Evolutionary conservation across 148 eudicot species (phyloP).

Genomic region (Selenicereus undatus): DNA sequence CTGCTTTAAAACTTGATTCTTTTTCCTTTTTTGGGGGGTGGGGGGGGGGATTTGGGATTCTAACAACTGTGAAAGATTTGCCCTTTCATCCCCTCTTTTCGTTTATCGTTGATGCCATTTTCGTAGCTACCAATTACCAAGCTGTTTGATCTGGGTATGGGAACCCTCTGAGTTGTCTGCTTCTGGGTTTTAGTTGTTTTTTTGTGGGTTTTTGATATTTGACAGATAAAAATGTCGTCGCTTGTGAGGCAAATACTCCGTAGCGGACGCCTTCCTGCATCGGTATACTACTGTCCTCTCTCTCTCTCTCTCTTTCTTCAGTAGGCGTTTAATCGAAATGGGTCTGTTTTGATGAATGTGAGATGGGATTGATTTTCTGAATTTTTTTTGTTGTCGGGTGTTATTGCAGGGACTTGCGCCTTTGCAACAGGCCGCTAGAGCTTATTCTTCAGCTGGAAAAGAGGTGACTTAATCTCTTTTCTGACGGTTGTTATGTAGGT

Average conservation of each 20-base stretch:
- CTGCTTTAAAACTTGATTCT: not conserved
- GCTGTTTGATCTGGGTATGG: not conserved
- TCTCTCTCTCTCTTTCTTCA: not conserved
- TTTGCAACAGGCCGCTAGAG: slow-evolving; percentile 1
- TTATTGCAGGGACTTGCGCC: slow-evolving; percentile 3
- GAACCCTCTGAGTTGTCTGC: not conserved
- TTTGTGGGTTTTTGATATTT: not conserved
- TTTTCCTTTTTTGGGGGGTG: no score
- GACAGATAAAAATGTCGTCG: not conserved
- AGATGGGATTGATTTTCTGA: not conserved
- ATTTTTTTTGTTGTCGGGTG: not conserved
- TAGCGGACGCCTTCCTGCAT: not conserved
- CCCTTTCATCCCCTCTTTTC: not conserved
- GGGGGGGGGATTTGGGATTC: no score
- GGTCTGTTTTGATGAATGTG: not conserved
- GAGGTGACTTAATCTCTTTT: not conserved
- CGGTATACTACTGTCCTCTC: not conserved
- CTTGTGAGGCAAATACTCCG: not conserved
- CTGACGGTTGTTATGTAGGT: not conserved
- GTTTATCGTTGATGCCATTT: not conserved
- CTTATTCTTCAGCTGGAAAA: slow-evolving; percentile 7
- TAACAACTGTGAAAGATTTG: not conserved
- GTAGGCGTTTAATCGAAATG: not conserved
- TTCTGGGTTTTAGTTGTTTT: not conserved
- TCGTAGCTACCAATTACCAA: not conserved